Conservation (phyloP, 345 rosid genomes). For the Garcia nutans region DNA sequence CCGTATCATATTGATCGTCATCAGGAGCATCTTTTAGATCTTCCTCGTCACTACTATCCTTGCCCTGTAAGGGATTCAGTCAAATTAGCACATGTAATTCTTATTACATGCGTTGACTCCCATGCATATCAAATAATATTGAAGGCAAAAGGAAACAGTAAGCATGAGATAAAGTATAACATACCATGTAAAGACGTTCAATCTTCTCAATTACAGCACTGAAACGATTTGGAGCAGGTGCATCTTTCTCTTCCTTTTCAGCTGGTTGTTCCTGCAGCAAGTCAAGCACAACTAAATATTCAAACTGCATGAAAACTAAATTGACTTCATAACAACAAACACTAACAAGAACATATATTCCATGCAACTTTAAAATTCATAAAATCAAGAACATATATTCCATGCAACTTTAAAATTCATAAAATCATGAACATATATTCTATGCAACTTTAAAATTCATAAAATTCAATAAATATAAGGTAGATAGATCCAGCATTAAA, state of each 20-base stretch:
- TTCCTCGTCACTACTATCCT: conserved; percentile 92
- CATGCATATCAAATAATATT: not conserved
- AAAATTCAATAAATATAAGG: not conserved
- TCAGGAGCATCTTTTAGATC: conserved; percentile 78
- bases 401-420: not conserved
- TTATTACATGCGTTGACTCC: not conserved
- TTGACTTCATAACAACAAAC: not conserved
- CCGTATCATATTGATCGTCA: conserved; percentile 94
- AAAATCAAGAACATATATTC: not conserved
- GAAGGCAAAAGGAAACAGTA: not conserved
- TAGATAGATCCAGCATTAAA: no score
- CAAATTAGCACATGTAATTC: conserved; percentile 19
- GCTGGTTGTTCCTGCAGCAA: conserved; percentile 46
- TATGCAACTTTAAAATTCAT: not conserved
- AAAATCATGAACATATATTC: no score
- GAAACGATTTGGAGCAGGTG: conserved; percentile 66
- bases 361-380: not conserved
- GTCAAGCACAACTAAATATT: conserved; percentile 21
- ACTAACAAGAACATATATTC: not conserved
- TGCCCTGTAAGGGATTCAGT: conserved; percentile 56
- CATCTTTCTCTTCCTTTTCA: conserved; percentile 53
- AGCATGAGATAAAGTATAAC: not conserved
- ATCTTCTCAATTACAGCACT: conserved; percentile 93
- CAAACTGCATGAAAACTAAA: conserved; percentile 8
- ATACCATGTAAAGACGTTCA: conserved; percentile 91